A percentile compares a stretch with the other conserved stretches of the same genome.
Conservation (phyloP, 139 green algal genomes). For the Chara braunii region DNA sequence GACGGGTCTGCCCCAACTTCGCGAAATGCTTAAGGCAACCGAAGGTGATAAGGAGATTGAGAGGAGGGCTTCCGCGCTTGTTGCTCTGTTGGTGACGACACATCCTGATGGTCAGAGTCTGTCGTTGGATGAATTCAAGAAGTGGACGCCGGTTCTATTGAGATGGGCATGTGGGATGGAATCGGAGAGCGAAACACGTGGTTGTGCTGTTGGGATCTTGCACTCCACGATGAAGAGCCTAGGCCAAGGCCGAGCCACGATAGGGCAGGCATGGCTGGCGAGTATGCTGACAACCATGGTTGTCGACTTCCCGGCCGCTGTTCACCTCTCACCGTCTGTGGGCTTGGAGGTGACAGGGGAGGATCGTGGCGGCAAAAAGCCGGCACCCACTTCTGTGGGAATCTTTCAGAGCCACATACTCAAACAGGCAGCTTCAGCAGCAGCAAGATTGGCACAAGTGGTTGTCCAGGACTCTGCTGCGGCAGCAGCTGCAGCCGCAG, state of each 20-base stretch:
- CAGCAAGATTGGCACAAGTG: too few relatives aligned
- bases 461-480: too few relatives aligned
- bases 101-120: neutral
- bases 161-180: neutral
- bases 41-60: conserved; percentile 7
- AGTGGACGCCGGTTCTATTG: conserved; percentile 3
- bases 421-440: too few relatives aligned
- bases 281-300: neutral
- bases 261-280: conserved; percentile 9
- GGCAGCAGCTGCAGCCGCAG: too few relatives aligned
- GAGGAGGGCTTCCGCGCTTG: neutral
- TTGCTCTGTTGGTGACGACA: neutral
- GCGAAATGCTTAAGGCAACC: neutral
- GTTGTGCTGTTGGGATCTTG: neutral
- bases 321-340: too few relatives aligned
- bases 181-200: neutral
- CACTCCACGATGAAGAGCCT: neutral
- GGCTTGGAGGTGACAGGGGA: too few relatives aligned
- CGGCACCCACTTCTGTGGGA: too few relatives aligned
- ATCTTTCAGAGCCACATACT: too few relatives aligned
- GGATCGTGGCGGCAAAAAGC: too few relatives aligned
- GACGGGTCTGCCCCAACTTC: neutral
- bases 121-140: conserved; percentile 1
- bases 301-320: too few relatives aligned
- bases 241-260: neutral